A percentile compares a stretch with the other conserved stretches of the same genome.
phyloP scores from a whole-genome alignment of 257 asterid species.

The Oldenlandia corymbosa region DNA sequence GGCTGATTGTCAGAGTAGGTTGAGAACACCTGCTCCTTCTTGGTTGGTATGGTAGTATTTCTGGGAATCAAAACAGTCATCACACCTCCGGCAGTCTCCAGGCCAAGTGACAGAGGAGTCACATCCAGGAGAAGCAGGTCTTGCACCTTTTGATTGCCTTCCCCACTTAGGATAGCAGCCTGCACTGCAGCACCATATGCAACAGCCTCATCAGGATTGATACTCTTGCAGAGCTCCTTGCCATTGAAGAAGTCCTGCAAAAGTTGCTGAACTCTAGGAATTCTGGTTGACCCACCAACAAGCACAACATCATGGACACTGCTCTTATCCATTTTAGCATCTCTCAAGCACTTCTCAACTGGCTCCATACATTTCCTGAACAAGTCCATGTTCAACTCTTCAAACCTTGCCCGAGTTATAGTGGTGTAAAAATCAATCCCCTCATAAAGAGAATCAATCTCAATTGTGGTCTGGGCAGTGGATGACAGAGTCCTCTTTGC shows the following conservation, averaged over 20 bases:
- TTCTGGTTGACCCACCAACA: constrained; percentile 42
- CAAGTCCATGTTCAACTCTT: constrained; percentile 34
- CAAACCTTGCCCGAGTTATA: constrained; percentile 28
- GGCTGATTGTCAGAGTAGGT: constrained; percentile 32
- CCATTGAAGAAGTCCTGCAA: constrained; percentile 40
- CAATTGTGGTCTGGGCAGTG: constrained; percentile 31
- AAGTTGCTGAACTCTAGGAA: constrained; percentile 36
- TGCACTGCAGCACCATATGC: constrained; percentile 47
- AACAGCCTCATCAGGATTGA: constrained; percentile 38
- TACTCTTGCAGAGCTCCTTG: constrained; percentile 42
- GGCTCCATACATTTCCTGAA: constrained; percentile 41
- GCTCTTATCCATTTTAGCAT: constrained; percentile 39
- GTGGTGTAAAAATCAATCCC: constrained; percentile 32
- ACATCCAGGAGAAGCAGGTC: constrained; percentile 31
- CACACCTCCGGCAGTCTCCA: constrained; percentile 34
- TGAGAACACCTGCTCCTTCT: constrained; percentile 33
- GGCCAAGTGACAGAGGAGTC: constrained; percentile 26
- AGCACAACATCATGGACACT: constrained; percentile 33
- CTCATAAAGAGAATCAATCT: constrained; percentile 30
- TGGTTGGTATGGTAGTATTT: constrained; percentile 32
- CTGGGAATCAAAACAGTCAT: constrained; percentile 33
- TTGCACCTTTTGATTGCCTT: constrained; percentile 34
- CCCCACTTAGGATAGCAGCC: constrained; percentile 35
- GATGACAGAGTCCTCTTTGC: constrained; percentile 32
- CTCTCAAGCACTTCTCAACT: constrained; percentile 39